phyloP scores from a whole-genome alignment of 2,329 filamentous ascomycete species.

The Cercospora sp. region DNA sequence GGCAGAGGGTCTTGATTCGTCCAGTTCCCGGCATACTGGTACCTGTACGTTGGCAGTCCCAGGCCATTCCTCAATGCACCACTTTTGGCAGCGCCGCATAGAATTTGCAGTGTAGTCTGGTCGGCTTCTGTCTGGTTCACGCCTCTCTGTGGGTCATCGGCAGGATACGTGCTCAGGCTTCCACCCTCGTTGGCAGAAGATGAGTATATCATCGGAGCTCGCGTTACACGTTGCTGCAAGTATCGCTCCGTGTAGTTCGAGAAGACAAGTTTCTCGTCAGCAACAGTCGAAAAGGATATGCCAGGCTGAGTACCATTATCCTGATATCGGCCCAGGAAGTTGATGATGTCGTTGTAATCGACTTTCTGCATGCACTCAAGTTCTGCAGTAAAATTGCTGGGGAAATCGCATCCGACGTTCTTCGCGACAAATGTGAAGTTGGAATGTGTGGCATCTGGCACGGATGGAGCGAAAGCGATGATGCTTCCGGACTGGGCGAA shows the following conservation, averaged over 20 bases:
- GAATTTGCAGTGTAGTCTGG: background rate
- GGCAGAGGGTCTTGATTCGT: conserved; percentile 6
- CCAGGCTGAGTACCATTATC: conserved; percentile 3
- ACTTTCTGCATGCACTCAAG: conserved; percentile 44
- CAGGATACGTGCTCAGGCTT: conserved; percentile 3
- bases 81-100: conserved; percentile 1
- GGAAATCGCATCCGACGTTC: conserved; percentile 39
- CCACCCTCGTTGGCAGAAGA: conserved; percentile 6
- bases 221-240: conserved; percentile 39
- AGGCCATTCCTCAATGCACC: conserved; percentile 24
- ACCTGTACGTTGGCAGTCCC: conserved; percentile 10
- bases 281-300: conserved; percentile 33
- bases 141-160: background rate
- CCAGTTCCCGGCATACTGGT: conserved; percentile 11
- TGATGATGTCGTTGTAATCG: background rate
- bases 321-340: conserved; percentile 4
- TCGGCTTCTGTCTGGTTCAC: conserved; percentile 10
- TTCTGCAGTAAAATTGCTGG: conserved; percentile 31
- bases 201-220: conserved; percentile 23
- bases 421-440: conserved; percentile 45
- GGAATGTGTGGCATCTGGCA: conserved; percentile 25
- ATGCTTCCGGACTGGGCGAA: conserved; percentile 47
- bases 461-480: conserved; percentile 28
- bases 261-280: conserved; percentile 33
- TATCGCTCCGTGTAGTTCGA: conserved; percentile 26